These are phyloP conservation scores for Phylloporus rhodoxanthus DNA, from an alignment of 768 basidiomycete genomes.

Conservation along the genomic window DNA sequence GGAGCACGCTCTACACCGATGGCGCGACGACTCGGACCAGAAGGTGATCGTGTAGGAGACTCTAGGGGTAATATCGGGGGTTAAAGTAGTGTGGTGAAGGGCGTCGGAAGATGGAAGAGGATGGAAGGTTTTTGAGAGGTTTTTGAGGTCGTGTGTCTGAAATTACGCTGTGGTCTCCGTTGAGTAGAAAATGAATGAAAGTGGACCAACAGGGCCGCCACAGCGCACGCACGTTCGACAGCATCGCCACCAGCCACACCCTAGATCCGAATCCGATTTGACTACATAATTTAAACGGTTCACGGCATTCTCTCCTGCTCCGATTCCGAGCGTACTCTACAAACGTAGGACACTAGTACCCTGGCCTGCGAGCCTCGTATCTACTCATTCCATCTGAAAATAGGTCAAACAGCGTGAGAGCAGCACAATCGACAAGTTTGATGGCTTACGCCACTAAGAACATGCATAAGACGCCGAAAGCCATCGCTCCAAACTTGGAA, in stretches of 20 bases:
- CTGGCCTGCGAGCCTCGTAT: conserved; percentile 13
- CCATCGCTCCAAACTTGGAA: conserved; percentile 83
- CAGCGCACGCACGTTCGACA: conserved; percentile 35
- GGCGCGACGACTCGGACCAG: conserved; percentile 6
- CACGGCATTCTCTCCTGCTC: conserved; percentile 19
- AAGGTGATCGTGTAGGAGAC: conserved; percentile 4
- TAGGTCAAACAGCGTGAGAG: conserved; percentile 17
- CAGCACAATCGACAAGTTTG: conserved; percentile 7
- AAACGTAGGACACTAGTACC: conserved; percentile 2
- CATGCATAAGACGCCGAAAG: conserved; percentile 87
- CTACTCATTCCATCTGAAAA: conserved; percentile 74
- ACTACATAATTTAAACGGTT: conserved; percentile 25
- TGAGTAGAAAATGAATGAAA: conserved; percentile 18
- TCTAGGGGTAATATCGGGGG: neutral
- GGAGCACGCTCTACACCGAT: conserved; percentile 2
- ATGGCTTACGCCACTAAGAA: conserved; percentile 80
- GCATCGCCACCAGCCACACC: conserved; percentile 19
- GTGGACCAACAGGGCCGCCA: conserved; percentile 23
- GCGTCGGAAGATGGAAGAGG: conserved; percentile 6
- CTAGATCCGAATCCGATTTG: conserved; percentile 9
- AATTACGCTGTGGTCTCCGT: conserved; percentile 27
- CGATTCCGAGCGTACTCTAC: conserved; percentile 9
- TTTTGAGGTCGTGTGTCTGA: conserved; percentile 34
- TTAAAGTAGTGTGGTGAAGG: conserved; percentile 7
- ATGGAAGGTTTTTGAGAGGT: conserved; percentile 16